These are phyloP conservation scores for Quercus glauca DNA, from an alignment of 306 rosid species.

Conservation along the genomic window DNA sequence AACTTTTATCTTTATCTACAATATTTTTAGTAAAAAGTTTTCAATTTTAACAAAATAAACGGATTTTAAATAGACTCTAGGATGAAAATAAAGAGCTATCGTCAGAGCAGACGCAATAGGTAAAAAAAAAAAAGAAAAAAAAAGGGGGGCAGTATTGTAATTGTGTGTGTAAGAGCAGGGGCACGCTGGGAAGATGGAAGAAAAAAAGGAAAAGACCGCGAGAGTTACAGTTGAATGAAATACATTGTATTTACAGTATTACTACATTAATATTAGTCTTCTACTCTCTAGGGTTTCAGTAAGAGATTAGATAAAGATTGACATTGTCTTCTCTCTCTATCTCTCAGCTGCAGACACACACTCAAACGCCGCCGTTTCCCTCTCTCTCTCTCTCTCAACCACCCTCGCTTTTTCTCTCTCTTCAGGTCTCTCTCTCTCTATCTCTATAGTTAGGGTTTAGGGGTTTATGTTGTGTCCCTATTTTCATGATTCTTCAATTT, in stretches of 20 bases:
- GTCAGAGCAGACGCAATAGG: accelerated
- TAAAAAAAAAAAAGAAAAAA: accelerated
- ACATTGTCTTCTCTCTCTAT: too few relatives aligned
- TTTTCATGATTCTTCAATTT: not conserved
- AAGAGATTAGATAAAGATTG: too few relatives aligned
- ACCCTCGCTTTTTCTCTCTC: not conserved
- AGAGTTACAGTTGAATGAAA: too few relatives aligned
- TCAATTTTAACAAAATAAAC: accelerated
- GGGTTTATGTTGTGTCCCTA: not conserved
- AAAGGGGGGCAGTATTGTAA: too few relatives aligned
- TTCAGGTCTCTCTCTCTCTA: not conserved
- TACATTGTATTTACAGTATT: too few relatives aligned
- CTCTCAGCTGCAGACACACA: too few relatives aligned
- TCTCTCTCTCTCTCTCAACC: not conserved
- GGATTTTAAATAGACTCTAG: accelerated
- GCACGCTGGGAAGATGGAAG: too few relatives aligned
- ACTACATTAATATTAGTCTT: too few relatives aligned
- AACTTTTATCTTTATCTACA: accelerated
- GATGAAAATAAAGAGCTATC: too few relatives aligned
- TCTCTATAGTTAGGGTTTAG: constrained; percentile 4
- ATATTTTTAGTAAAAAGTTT: accelerated
- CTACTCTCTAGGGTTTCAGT: too few relatives aligned
- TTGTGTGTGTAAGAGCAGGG: too few relatives aligned
- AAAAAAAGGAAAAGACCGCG: too few relatives aligned
- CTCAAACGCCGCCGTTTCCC: not conserved